Conservation (phyloP, 768 basidiomycete species). For the Postia placenta region DNA sequence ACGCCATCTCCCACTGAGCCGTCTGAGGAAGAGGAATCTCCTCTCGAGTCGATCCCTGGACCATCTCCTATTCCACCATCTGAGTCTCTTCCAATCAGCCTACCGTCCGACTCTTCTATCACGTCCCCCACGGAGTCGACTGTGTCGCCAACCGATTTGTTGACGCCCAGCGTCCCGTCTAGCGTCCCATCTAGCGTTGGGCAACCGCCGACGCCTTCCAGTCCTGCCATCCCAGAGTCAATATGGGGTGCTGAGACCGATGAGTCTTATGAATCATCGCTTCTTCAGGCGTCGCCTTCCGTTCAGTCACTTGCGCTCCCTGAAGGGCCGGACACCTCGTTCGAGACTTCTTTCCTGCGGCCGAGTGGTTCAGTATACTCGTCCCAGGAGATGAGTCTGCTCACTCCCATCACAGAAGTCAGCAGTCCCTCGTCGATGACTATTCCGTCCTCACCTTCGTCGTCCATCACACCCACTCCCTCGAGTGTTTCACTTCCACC, state of each 20-base stretch:
- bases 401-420: constrained; percentile 29
- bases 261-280: constrained; percentile 69
- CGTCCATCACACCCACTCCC: constrained; percentile 22
- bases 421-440: constrained; percentile 19
- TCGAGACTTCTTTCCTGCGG: constrained; percentile 69
- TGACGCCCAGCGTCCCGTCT: constrained; percentile 19
- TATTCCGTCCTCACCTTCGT: constrained; percentile 24
- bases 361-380: constrained; percentile 40
- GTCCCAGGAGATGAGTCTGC: constrained; percentile 19
- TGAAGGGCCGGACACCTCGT: constrained; percentile 58
- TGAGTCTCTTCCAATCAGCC: constrained; percentile 24
- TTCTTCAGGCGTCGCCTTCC: constrained; percentile 68
- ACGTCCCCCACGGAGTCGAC: constrained; percentile 41
- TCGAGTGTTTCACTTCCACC: constrained; percentile 27
- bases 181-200: constrained; percentile 17
- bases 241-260: constrained; percentile 63
- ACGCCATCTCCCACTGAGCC: constrained; percentile 30
- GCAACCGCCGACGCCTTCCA: constrained; percentile 31
- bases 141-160: constrained; percentile 22
- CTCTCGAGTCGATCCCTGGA: constrained; percentile 14
- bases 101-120: constrained; percentile 29
- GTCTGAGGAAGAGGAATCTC: constrained; percentile 1
- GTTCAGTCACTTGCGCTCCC: constrained; percentile 42
- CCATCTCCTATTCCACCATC: constrained; percentile 26
- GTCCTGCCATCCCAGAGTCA: constrained; percentile 35